phyloP scores from a whole-genome alignment of 2,329 filamentous ascomycete species.

The Phaeophleospora eucalypticola region DNA sequence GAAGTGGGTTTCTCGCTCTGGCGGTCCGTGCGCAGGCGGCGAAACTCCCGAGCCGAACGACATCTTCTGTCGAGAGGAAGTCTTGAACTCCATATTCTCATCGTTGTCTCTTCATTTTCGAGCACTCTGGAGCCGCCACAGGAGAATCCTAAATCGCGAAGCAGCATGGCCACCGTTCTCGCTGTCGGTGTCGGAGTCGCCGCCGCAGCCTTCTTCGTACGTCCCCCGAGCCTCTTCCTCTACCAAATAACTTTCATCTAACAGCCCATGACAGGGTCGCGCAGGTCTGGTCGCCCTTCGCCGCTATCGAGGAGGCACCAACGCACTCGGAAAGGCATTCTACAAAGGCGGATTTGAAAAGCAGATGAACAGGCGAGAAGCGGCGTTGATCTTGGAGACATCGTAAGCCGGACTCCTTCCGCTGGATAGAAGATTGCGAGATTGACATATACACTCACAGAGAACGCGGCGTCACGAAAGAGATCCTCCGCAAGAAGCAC shows the following conservation, averaged over 20 bases:
- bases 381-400: constrained; percentile 82
- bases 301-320: constrained; percentile 69
- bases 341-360: constrained; percentile 99
- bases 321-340: constrained; percentile 81
- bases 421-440: too few species aligned
- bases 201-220: constrained; percentile 62
- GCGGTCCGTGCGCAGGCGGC: not conserved
- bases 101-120: not conserved
- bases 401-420: too few species aligned
- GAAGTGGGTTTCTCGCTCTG: constrained; percentile 6
- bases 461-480: constrained; percentile 81
- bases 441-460: constrained; percentile 50
- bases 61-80: not conserved
- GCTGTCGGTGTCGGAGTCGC: constrained; percentile 59
- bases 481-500: constrained; percentile 93
- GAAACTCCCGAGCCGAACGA: not conserved
- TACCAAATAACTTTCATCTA: not conserved
- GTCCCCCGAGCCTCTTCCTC: constrained; percentile 20
- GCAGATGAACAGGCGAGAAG: constrained; percentile 90
- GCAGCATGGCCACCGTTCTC: constrained; percentile 55
- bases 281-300: constrained; percentile 87
- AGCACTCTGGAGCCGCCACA: not conserved
- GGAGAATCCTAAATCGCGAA: not conserved
- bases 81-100: not conserved
- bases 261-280: constrained; percentile 61